Evolutionary conservation across 306 rosid species (phyloP).

Genomic region (Erythrophleum fordii): DNA sequence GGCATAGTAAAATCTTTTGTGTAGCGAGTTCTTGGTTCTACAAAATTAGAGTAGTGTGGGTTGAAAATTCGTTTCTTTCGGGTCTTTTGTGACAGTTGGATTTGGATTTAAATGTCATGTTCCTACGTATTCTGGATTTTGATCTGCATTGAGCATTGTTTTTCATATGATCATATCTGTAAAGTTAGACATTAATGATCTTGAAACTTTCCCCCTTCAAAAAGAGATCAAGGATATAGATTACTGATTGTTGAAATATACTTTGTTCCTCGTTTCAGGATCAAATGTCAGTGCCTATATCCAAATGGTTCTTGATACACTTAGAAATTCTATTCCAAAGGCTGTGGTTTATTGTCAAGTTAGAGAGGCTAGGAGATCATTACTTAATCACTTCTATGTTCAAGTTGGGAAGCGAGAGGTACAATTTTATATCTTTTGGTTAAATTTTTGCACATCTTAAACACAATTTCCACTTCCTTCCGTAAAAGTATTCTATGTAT

Average conservation of each 20-base stretch:
- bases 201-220: neutral
- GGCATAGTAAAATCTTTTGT: slow-evolving; percentile 10
- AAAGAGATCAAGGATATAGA: neutral
- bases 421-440: slow-evolving; percentile 34
- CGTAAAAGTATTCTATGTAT: slow-evolving; percentile 13
- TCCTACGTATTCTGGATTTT: slow-evolving; percentile 21
- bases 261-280: slow-evolving; percentile 58
- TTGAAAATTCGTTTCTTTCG: slow-evolving; percentile 3
- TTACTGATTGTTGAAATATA: slow-evolving; percentile 13
- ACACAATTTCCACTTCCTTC: slow-evolving; percentile 9
- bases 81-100: neutral
- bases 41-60: neutral
- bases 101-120: slow-evolving; percentile 16
- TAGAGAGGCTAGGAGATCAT: slow-evolving; percentile 96
- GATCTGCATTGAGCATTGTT: slow-evolving; percentile 14
- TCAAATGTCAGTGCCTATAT: slow-evolving; percentile 90
- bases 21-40: neutral
- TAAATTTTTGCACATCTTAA: slow-evolving; percentile 18
- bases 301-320: slow-evolving; percentile 82
- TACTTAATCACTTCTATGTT: slow-evolving; percentile 78
- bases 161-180: slow-evolving; percentile 29
- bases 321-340: slow-evolving; percentile 90
- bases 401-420: slow-evolving; percentile 95
- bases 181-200: slow-evolving; percentile 7
- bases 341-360: slow-evolving; percentile 99